Conservation (phyloP, 306 rosid species). For the Lathyrus aphaca region DNA sequence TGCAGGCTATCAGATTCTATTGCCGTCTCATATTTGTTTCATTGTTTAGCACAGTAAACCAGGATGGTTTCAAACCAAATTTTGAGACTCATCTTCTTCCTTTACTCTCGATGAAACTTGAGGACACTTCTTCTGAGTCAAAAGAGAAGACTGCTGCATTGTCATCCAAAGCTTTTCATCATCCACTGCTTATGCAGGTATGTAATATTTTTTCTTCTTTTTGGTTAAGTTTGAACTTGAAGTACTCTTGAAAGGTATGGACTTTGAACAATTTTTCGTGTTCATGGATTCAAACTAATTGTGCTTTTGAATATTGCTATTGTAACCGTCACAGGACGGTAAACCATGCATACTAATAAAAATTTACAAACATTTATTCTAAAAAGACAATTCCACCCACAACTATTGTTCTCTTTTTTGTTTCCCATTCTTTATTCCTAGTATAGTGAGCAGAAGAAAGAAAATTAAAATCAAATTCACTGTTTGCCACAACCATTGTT, state of each 20-base stretch:
- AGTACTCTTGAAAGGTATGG: constrained; percentile 24
- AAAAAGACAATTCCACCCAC: background rate
- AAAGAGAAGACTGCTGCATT: constrained; percentile 55
- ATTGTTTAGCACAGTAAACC: constrained; percentile 84
- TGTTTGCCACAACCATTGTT: background rate
- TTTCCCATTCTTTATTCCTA: background rate
- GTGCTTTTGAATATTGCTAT: constrained; percentile 7
- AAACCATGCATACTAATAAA: constrained; percentile 5
- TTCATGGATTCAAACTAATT: background rate
- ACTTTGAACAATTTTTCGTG: constrained; percentile 8
- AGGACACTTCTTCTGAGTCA: constrained; percentile 61
- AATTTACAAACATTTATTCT: background rate
- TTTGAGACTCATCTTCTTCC: constrained; percentile 90
- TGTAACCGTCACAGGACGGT: background rate
- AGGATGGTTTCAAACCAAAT: constrained; percentile 96
- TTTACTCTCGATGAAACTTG: constrained; percentile 70
- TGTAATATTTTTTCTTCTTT: constrained; percentile 20
- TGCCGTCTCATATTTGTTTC: constrained; percentile 37
- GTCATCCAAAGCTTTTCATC: constrained; percentile 68
- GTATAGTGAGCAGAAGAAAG: background rate
- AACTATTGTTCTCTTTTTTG: constrained; percentile 5
- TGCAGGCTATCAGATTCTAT: constrained; percentile 36
- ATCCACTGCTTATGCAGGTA: constrained; percentile 81
- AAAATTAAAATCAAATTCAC: constrained; percentile 3
- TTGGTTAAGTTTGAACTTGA: constrained; percentile 14